Evolutionary conservation across 306 rosid species (phyloP).

Genomic region (Vigna reflexopilosa): DNA sequence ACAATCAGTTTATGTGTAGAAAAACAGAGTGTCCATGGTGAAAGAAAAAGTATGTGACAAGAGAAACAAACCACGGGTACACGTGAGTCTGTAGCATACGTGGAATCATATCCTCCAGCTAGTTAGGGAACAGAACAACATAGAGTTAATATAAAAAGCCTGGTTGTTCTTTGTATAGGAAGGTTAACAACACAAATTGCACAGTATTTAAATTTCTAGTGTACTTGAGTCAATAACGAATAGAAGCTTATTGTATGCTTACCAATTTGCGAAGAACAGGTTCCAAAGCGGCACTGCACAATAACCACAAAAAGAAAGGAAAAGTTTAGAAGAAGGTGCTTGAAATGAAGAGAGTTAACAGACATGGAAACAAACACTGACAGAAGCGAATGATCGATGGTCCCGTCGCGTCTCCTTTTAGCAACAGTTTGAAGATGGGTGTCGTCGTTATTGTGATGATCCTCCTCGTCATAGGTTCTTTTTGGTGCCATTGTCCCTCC

Average conservation of each 20-base stretch:
- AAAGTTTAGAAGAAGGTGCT: background rate
- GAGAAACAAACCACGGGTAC: slow-evolving; percentile 49
- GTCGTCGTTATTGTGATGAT: background rate
- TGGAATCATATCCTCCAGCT: slow-evolving; percentile 51
- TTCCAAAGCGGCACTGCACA: slow-evolving; percentile 44
- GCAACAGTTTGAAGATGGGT: slow-evolving; percentile 10
- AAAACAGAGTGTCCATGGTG: background rate
- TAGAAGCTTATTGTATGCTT: background rate
- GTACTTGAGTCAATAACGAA: background rate
- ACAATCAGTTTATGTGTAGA: background rate
- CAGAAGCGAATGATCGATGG: background rate
- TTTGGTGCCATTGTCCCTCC: slow-evolving; percentile 50
- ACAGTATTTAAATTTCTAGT: too few species aligned
- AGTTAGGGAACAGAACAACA: background rate
- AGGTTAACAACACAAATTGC: too few species aligned
- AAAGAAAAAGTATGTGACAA: background rate
- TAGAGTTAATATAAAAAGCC: background rate
- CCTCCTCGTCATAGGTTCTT: slow-evolving; percentile 23
- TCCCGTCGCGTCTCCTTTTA: slow-evolving; percentile 35
- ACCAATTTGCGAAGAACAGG: slow-evolving; percentile 45
- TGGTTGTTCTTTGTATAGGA: too few species aligned
- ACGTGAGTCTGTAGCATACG: background rate
- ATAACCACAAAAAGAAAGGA: background rate
- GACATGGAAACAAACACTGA: slow-evolving; percentile 7
- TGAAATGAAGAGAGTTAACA: background rate